A percentile compares a stretch with the other conserved stretches of the same genome.
Conservation (phyloP, 805 yeast genomes). For the Lipomyces spencermartinsiae region DNA sequence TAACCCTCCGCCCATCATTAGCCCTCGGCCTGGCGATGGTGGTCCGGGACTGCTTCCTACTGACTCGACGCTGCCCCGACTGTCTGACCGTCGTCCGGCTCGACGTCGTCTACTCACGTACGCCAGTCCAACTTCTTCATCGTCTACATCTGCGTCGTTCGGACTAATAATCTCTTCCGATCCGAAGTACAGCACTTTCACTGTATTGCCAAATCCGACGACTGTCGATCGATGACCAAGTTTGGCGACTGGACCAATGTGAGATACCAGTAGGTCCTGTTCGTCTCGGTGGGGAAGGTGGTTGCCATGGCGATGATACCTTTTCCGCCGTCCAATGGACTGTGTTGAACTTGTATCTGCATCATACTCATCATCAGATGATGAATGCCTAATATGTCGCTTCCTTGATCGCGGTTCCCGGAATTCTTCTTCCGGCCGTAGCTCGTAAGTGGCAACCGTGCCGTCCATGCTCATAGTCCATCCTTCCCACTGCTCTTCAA, state of each 20-base stretch:
- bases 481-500: conserved; percentile 67
- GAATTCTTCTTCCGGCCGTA: conserved; percentile 49
- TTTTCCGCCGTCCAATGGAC: not conserved
- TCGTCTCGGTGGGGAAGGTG: conserved; percentile 17
- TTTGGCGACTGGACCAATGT: conserved; percentile 65
- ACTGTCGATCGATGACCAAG: conserved; percentile 82
- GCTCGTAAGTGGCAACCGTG: conserved; percentile 61
- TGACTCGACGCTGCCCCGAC: conserved; percentile 27
- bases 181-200: conserved; percentile 77
- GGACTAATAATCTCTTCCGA: conserved; percentile 71
- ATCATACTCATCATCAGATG: conserved; percentile 26
- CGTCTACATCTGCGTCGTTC: conserved; percentile 52
- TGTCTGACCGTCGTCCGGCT: conserved; percentile 28
- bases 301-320: conserved; percentile 2
- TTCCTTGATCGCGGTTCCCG: conserved; percentile 18
- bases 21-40: conserved; percentile 19
- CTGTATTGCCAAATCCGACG: conserved; percentile 72
- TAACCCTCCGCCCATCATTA: conserved; percentile 21
- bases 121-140: conserved; percentile 42
- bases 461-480: conserved; percentile 79
- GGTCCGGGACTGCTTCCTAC: conserved; percentile 14
- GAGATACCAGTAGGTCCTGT: conserved; percentile 51
- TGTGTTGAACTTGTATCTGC: conserved; percentile 6
- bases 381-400: conserved; percentile 6
- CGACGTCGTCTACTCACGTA: conserved; percentile 32